These are phyloP conservation scores for Backusella sp. DNA, from an alignment of 192 early-diverging fungal species.

Conservation along the genomic window DNA sequence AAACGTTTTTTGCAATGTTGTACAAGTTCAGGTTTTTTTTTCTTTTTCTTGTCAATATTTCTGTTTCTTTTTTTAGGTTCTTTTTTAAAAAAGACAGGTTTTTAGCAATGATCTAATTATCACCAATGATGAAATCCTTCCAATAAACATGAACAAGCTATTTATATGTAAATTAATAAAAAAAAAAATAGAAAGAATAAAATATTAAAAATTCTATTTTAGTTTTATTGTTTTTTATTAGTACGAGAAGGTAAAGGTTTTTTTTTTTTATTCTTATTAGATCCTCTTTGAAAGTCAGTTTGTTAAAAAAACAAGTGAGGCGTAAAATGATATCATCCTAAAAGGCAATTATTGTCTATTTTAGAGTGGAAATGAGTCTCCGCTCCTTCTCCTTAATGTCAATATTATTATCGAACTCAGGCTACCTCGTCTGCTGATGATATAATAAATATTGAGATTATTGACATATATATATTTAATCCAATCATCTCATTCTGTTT, in stretches of 20 bases:
- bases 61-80: neutral
- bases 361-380: neutral
- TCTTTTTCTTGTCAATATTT: neutral
- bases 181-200: neutral
- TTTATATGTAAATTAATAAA: neutral
- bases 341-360: constrained; percentile 1
- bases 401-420: neutral
- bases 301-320: neutral
- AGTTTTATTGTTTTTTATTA: neutral
- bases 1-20: neutral
- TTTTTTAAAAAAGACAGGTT: neutral
- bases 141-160: neutral
- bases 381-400: neutral
- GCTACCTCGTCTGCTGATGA: neutral
- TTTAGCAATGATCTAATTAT: neutral
- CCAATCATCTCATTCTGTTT: neutral
- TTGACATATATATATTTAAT: neutral
- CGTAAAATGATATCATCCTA: neutral
- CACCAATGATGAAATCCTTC: neutral
- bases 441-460: neutral
- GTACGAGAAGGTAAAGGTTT: neutral
- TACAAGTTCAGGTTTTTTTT: neutral
- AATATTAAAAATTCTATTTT: neutral
- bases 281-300: neutral
- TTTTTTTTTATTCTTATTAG: neutral